phyloP scores from a whole-genome alignment of 1,284 basidiomycete genomes.

The Ustilago hordei region DNA sequence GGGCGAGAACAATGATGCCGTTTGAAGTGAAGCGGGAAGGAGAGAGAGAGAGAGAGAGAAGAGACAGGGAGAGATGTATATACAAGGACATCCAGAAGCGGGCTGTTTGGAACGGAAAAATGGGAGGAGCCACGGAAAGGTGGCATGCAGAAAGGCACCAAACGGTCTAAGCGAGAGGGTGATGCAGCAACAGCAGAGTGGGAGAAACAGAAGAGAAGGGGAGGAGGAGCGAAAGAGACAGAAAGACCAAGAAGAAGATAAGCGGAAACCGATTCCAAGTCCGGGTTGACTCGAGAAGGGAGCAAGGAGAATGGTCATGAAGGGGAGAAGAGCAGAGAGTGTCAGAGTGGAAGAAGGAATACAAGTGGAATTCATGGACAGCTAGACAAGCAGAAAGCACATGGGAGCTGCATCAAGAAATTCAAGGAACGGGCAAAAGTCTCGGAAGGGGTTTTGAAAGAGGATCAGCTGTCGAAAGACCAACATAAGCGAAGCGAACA shows the following conservation, averaged over 20 bases:
- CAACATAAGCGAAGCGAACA: constrained; percentile 6
- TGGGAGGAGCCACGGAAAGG: constrained; percentile 23
- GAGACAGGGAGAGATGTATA: background rate
- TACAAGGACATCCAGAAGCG: constrained; percentile 7
- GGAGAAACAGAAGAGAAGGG: background rate
- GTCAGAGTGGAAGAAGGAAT: background rate
- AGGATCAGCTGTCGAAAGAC: background rate
- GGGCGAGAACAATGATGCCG: constrained; percentile 7
- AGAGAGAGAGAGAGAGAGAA: no score
- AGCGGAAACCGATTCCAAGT: constrained; percentile 5
- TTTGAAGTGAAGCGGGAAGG: background rate
- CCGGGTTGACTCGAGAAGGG: background rate
- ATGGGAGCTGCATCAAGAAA: constrained; percentile 23
- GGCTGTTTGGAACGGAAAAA: constrained; percentile 24
- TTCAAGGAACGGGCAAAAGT: constrained; percentile 28
- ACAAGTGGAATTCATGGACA: constrained; percentile 10
- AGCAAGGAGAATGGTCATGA: background rate
- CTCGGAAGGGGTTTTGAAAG: constrained; percentile 1
- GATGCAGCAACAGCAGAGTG: background rate
- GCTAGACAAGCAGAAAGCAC: constrained; percentile 12
- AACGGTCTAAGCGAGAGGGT: background rate
- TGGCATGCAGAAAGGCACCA: constrained; percentile 1
- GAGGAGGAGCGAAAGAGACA: background rate
- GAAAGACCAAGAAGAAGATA: background rate
- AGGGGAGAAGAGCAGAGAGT: constrained; percentile 1